phyloP scores from a whole-genome alignment of 495 filamentous ascomycete species.

The Tuber umbilicatum region DNA sequence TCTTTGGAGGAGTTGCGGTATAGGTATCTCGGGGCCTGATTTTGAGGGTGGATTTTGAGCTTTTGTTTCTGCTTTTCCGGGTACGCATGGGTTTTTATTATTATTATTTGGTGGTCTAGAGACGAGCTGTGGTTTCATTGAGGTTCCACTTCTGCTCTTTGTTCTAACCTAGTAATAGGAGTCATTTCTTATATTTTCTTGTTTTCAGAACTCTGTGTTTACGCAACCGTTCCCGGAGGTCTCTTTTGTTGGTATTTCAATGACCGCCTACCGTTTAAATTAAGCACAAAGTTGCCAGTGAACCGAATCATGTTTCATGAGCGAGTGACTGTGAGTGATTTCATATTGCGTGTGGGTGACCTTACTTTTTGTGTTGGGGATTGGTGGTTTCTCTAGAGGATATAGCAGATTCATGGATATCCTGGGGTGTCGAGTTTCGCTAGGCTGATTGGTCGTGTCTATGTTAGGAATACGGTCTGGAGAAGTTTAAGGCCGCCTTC shows the following conservation, averaged over 20 bases:
- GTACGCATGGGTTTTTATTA: neutral
- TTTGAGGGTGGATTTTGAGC: neutral
- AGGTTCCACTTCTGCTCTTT: neutral
- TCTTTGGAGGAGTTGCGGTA: neutral
- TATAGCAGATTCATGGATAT: neutral
- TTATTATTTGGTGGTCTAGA: neutral
- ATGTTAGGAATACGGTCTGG: neutral
- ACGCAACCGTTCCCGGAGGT: neutral
- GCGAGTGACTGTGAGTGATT: neutral
- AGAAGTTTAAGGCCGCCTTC: neutral
- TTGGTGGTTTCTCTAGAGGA: neutral
- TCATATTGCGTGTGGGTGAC: neutral
- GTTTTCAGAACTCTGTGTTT: neutral
- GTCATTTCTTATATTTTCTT: neutral
- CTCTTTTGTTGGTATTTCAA: neutral
- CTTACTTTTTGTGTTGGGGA: neutral
- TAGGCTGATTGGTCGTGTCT: neutral
- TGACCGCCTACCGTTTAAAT: neutral
- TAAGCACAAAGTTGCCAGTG: neutral
- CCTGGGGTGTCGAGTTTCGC: neutral
- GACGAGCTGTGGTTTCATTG: neutral
- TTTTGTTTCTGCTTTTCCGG: neutral
- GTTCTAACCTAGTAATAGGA: neutral
- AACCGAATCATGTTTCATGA: conserved; percentile 6
- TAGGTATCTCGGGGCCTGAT: neutral